Conservation (phyloP, 2,329 filamentous ascomycete species). For the Cercospora canescens region DNA sequence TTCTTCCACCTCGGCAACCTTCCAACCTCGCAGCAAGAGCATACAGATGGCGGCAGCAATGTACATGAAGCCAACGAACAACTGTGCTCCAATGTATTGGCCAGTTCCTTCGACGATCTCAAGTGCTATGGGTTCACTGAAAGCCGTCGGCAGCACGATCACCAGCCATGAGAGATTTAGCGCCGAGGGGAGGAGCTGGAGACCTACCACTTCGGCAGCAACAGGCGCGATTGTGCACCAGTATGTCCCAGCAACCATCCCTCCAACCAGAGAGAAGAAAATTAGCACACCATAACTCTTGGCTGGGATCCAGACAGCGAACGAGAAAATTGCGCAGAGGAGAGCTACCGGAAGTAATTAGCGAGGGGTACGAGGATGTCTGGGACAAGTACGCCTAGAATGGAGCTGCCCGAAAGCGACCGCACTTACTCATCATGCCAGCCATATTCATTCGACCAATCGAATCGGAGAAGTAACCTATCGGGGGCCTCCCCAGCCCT, state of each 20-base stretch:
- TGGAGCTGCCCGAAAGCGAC: too few relatives aligned
- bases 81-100: slow-evolving; percentile 58
- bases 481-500: slow-evolving; percentile 67
- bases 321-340: slow-evolving; percentile 61
- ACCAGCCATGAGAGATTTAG: slow-evolving; percentile 72
- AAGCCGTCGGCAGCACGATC: slow-evolving; percentile 69
- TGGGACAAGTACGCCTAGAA: too few relatives aligned
- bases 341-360: too few relatives aligned
- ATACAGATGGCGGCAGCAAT: slow-evolving; percentile 56
- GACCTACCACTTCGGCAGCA: slow-evolving; percentile 70
- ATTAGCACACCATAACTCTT: slow-evolving; percentile 67
- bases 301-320: slow-evolving; percentile 74
- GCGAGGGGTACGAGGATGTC: too few relatives aligned
- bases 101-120: slow-evolving; percentile 52
- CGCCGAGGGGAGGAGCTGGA: slow-evolving; percentile 67
- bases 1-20: slow-evolving; percentile 56
- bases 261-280: slow-evolving; percentile 67
- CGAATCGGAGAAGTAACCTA: slow-evolving; percentile 71
- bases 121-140: slow-evolving; percentile 57
- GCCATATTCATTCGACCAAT: slow-evolving; percentile 75
- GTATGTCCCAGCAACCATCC: slow-evolving; percentile 68
- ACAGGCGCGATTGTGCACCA: slow-evolving; percentile 68
- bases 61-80: slow-evolving; percentile 64
- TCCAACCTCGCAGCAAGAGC: slow-evolving; percentile 61
- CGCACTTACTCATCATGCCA: slow-evolving; percentile 54